Percentiles rank a stretch among this genome's conserved stretches.
Evolutionary conservation across 768 basidiomycete species (phyloP).

Genomic region (Cyathus striatus): DNA sequence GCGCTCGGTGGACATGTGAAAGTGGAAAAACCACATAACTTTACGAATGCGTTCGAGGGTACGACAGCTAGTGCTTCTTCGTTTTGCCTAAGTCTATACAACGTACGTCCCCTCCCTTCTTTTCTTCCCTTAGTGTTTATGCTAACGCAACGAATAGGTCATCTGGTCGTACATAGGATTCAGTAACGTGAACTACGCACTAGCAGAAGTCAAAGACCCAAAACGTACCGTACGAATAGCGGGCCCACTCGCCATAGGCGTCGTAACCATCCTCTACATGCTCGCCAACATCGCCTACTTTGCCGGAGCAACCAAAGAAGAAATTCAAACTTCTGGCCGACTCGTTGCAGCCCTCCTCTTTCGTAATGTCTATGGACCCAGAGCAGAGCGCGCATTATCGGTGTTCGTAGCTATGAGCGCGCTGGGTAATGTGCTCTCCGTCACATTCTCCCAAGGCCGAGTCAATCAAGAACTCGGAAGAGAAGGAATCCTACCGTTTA

Average conservation of each 20-base stretch:
- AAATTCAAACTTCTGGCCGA: slow-evolving; percentile 45
- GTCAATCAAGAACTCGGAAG: slow-evolving; percentile 55
- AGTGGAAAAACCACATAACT: neutral
- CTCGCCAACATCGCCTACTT: slow-evolving; percentile 56
- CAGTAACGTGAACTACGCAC: slow-evolving; percentile 54
- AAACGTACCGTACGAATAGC: slow-evolving; percentile 50
- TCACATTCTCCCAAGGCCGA: slow-evolving; percentile 21
- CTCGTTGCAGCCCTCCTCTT: slow-evolving; percentile 57
- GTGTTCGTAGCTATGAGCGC: slow-evolving; percentile 41
- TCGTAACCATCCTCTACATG: slow-evolving; percentile 44
- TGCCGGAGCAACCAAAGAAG: slow-evolving; percentile 46
- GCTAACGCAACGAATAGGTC: slow-evolving; percentile 23
- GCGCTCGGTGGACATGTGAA: slow-evolving; percentile 31
- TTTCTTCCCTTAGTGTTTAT: neutral
- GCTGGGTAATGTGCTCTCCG: slow-evolving; percentile 47
- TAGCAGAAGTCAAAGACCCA: slow-evolving; percentile 51
- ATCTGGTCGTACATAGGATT: slow-evolving; percentile 42
- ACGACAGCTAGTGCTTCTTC: neutral
- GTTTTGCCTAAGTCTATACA: slow-evolving; percentile 39
- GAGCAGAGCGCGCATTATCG: slow-evolving; percentile 28
- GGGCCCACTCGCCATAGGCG: slow-evolving; percentile 44
- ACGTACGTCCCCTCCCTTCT: slow-evolving; percentile 9
- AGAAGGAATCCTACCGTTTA: slow-evolving; percentile 51
- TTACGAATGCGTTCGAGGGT: neutral
- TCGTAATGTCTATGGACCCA: slow-evolving; percentile 44